Percentiles rank a stretch among this genome's conserved stretches.
Conservation (phyloP, 129 eudicot species). For the Chrysanthemum seticuspe region DNA sequence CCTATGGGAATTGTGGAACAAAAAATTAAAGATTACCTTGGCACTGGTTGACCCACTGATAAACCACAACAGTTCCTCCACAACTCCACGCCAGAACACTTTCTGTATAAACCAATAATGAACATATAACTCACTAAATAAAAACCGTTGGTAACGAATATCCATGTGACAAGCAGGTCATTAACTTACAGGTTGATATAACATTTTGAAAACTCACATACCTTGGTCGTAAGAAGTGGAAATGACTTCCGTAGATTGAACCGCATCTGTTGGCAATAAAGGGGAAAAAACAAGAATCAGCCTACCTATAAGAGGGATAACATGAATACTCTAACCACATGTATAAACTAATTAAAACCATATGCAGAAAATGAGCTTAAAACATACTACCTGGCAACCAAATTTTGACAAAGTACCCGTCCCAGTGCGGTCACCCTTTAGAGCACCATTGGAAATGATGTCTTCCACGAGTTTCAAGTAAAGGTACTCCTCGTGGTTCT, state of each 20-base stretch:
- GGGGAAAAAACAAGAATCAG: not conserved
- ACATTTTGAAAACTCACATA: conserved; percentile 26
- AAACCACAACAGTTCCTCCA: conserved; percentile 94
- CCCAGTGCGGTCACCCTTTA: conserved; percentile 73
- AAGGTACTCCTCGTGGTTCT: conserved; percentile 72
- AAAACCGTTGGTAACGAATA: not conserved
- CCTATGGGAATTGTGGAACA: no score
- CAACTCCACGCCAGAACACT: conserved; percentile 93
- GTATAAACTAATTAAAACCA: conserved; percentile 30
- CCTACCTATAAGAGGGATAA: not conserved
- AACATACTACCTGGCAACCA: conserved; percentile 79
- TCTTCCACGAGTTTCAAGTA: conserved; percentile 73
- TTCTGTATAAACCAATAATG: conserved; percentile 41
- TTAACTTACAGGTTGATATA: not conserved
- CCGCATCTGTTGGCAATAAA: conserved; percentile 59
- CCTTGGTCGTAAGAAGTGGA: conserved; percentile 96
- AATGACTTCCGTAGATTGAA: conserved; percentile 71
- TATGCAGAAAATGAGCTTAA: conserved; percentile 32
- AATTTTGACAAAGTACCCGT: conserved; percentile 80
- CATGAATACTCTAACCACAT: not conserved
- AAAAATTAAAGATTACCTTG: conserved; percentile 40
- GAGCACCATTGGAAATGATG: conserved; percentile 62
- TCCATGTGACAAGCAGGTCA: not conserved
- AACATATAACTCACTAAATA: not conserved
- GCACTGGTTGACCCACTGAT: conserved; percentile 95